Evolutionary conservation across 768 basidiomycete species (phyloP).

Genomic region (Tylopilus intermedius): DNA sequence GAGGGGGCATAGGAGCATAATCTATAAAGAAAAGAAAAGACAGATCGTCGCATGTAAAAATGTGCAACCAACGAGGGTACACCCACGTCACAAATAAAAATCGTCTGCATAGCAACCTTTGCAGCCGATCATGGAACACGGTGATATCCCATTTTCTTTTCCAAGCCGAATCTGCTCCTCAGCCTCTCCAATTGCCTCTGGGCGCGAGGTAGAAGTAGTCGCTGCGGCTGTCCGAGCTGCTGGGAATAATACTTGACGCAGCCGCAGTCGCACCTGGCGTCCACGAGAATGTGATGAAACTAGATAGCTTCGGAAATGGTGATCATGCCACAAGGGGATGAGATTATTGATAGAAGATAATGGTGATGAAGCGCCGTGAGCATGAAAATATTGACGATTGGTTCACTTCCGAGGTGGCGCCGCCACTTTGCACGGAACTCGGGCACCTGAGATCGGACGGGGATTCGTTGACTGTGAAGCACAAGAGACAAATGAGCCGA

Average conservation of each 20-base stretch:
- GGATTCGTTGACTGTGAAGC: slow-evolving; percentile 31
- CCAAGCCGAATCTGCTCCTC: slow-evolving; percentile 46
- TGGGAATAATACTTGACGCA: slow-evolving; percentile 23
- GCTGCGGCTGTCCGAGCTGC: slow-evolving; percentile 9
- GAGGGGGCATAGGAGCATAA: slow-evolving; percentile 23
- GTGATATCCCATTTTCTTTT: slow-evolving; percentile 19
- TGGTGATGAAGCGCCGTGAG: slow-evolving; percentile 35
- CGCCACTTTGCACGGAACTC: slow-evolving; percentile 25
- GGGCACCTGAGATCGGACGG: slow-evolving; percentile 37
- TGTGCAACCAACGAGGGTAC: background rate
- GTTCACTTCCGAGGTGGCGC: slow-evolving; percentile 28
- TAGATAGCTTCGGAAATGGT: slow-evolving; percentile 57
- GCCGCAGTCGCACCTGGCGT: slow-evolving; percentile 36
- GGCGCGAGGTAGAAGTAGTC: slow-evolving; percentile 9
- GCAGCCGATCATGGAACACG: slow-evolving; percentile 26
- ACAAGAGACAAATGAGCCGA: slow-evolving; percentile 45
- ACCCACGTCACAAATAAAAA: slow-evolving; percentile 29
- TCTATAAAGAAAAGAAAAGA: slow-evolving; percentile 4
- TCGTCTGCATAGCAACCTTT: slow-evolving; percentile 23
- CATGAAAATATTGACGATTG: slow-evolving; percentile 24
- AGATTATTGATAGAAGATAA: slow-evolving; percentile 44
- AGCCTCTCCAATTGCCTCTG: slow-evolving; percentile 60
- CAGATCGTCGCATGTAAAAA: slow-evolving; percentile 4
- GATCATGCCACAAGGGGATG: slow-evolving; percentile 52
- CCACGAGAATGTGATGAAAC: slow-evolving; percentile 54